Evolutionary conservation across 2,329 filamentous ascomycete species (phyloP).

Genomic region (Trichoderma aggressivum): DNA sequence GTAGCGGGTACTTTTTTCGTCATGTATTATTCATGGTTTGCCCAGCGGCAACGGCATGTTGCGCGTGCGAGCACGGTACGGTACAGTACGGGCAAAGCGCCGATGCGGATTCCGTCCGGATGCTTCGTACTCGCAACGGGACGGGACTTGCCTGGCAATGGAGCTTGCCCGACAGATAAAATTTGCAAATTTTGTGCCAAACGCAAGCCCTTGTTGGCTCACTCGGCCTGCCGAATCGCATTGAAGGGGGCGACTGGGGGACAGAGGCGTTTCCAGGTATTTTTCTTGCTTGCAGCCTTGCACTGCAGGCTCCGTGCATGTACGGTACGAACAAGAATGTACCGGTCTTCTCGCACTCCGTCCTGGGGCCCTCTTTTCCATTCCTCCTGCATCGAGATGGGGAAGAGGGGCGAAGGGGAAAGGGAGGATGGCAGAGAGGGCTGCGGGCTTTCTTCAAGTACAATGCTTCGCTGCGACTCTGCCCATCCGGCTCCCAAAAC

Average conservation of each 20-base stretch:
- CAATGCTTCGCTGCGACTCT: neutral
- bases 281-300: slow-evolving; percentile 19
- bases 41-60: neutral
- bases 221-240: slow-evolving; percentile 5
- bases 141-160: neutral
- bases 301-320: slow-evolving; percentile 13
- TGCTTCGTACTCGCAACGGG: neutral
- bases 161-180: slow-evolving; percentile 4
- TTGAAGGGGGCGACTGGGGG: slow-evolving; percentile 16
- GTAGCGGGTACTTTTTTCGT: neutral
- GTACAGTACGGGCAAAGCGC: neutral
- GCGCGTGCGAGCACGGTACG: neutral
- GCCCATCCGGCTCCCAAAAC: slow-evolving; percentile 4
- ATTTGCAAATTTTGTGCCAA: slow-evolving; percentile 12
- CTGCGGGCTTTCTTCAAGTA: neutral
- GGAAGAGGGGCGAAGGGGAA: neutral
- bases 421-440: neutral
- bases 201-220: slow-evolving; percentile 7
- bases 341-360: neutral
- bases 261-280: slow-evolving; percentile 7
- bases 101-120: neutral
- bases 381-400: neutral
- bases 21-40: neutral
- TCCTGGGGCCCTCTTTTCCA: neutral
- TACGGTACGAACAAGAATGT: neutral